phyloP scores from a whole-genome alignment of 2,329 filamentous ascomycete genomes.

The Tolypocladium tropicale region DNA sequence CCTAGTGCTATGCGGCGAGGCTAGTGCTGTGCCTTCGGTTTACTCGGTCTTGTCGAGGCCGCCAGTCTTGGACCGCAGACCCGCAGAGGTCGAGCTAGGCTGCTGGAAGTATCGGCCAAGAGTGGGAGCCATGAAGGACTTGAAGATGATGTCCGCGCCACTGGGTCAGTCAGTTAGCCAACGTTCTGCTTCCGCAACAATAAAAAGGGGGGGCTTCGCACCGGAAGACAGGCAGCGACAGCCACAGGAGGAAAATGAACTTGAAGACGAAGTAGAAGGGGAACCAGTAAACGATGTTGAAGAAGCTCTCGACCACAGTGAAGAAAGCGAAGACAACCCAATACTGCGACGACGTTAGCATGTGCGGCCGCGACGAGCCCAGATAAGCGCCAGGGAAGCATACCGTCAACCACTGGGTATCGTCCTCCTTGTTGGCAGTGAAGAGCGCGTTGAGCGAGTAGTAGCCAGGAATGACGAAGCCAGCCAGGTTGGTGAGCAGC shows the following conservation, averaged over 20 bases:
- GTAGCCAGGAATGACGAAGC: conserved; percentile 74
- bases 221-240: conserved; percentile 89
- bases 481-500: conserved; percentile 78
- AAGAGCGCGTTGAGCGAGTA: conserved; percentile 76
- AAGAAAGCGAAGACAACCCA: conserved; percentile 81
- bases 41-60: conserved; percentile 62
- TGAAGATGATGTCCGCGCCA: conserved; percentile 93
- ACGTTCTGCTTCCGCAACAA: background rate
- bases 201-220: conserved; percentile 44
- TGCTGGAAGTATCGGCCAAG: conserved; percentile 81
- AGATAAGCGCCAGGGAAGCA: conserved; percentile 18
- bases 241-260: conserved; percentile 95
- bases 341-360: conserved; percentile 45
- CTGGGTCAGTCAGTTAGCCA: conserved; percentile 32
- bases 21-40: conserved; percentile 10
- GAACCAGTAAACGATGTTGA: conserved; percentile 88
- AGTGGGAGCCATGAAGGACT: conserved; percentile 85
- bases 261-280: conserved; percentile 99
- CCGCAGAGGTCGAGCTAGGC: conserved; percentile 64
- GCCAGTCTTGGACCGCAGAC: conserved; percentile 82
- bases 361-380: background rate
- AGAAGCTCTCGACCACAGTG: conserved; percentile 71
- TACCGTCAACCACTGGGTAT: conserved; percentile 73
- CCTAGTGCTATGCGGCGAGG: background rate
- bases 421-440: conserved; percentile 59